phyloP scores from a whole-genome alignment of 1,139 yeast species.

The Diutina sp. region DNA sequence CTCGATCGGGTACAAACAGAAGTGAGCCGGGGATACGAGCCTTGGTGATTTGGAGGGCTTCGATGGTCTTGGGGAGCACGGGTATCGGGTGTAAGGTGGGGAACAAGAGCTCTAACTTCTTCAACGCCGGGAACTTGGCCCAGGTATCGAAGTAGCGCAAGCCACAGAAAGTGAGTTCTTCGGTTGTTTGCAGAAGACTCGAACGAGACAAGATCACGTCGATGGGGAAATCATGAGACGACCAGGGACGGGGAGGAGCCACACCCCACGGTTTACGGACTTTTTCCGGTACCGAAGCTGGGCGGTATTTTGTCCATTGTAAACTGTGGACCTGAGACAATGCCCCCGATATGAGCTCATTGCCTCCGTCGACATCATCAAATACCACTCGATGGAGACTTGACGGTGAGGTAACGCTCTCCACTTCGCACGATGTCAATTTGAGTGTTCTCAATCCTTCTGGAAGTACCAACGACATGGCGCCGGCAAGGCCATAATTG shows the following conservation, averaged over 20 bases:
- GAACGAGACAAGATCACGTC: neutral
- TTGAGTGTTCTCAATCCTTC: neutral
- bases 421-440: neutral
- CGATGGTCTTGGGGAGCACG: neutral
- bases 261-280: neutral
- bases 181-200: neutral
- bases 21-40: neutral
- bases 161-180: neutral
- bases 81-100: neutral
- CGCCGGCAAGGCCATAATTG: neutral
- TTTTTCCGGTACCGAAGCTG: neutral
- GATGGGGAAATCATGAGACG: conserved; percentile 1
- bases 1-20: neutral
- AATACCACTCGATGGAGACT: neutral
- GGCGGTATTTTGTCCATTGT: neutral
- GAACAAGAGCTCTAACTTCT: neutral
- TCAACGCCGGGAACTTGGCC: neutral
- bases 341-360: neutral
- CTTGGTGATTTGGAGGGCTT: neutral
- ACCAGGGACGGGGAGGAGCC: neutral
- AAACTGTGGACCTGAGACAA: neutral
- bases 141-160: neutral
- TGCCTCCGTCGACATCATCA: conserved; percentile 1
- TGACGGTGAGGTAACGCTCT: neutral
- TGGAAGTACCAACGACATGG: neutral